Base-by-base conservation (phyloP, 305 asterid species). In the Euphrasia arctica region DNA sequence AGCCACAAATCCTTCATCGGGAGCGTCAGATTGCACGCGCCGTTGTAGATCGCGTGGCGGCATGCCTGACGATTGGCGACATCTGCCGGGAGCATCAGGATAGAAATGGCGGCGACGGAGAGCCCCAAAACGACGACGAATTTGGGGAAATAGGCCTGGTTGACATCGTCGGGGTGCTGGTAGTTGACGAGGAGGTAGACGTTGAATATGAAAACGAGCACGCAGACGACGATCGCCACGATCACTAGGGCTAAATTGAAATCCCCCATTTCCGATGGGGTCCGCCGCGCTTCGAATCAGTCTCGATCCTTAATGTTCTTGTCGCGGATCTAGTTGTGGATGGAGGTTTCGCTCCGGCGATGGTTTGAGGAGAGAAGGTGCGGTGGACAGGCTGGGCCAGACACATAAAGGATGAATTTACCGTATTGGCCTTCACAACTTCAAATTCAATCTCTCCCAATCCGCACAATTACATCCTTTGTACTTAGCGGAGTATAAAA, bases 1-100 rank as follows among this genome's bases (percentile, higher is more conserved):
- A 93, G 96, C 99, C 99, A 93, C 65, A 93, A 78, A 54, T 88
- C 88, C 85, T 86, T 93, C 97, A 93, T 93, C 36, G 99, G 97
- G 11, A 90, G 91, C 66, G 99, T 93, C 28, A 90, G 89, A 54
- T 75, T 87, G 72, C 97, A 93, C 9, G 97, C 95, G 54, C 97
- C 97, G 50, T 88, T 93, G 14, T 90, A 93, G 73, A 93, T 79
- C 64, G 97, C 88, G 70, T 90, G 90, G 54, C 86, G 85, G 72
- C 99, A 93, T 13, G 99, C 99, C 77, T 90, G 96, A 70, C 95
- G 84, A 31, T 93, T 93, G 0, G 97, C 99, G 5, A 93, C 97
- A 63, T 93, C 99, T 0, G 96, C 99, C 4, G 97, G 99, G 8
- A 93, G 85, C 99, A 93, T 93, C 15, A 90, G 77, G 49, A 93